Evolutionary conservation across 768 basidiomycete genomes (phyloP).

Genomic region (Xerocomellus intermedius): DNA sequence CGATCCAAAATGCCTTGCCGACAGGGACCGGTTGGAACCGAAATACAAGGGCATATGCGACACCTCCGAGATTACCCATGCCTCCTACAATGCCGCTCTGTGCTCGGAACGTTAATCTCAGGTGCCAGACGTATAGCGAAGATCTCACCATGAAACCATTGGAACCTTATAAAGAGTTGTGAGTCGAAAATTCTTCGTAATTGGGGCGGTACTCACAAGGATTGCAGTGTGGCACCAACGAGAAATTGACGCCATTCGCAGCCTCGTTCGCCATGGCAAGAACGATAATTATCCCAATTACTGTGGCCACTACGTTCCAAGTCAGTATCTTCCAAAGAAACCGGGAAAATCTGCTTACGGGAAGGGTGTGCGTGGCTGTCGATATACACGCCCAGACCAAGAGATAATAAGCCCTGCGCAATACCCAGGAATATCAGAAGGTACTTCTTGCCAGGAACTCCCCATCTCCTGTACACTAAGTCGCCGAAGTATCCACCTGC

Average conservation of each 20-base stretch:
- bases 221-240: conserved; percentile 6
- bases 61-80: conserved; percentile 44
- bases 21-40: conserved; percentile 2
- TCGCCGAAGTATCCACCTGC: conserved; percentile 7
- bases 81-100: conserved; percentile 40
- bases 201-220: not conserved
- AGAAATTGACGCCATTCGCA: conserved; percentile 2
- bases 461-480: conserved; percentile 3
- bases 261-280: not conserved
- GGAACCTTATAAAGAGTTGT: not conserved
- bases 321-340: not conserved
- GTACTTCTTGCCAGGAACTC: conserved; percentile 8
- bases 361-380: conserved; percentile 21
- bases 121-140: not conserved
- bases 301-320: not conserved
- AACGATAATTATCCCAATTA: not conserved
- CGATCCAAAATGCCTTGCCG: conserved; percentile 40
- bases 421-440: conserved; percentile 1
- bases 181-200: not conserved
- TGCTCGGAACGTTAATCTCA: not conserved
- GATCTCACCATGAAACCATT: conserved; percentile 30
- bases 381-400: conserved; percentile 41
- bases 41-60: conserved; percentile 44
- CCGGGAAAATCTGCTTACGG: conserved; percentile 9
- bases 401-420: conserved; percentile 1